Evolutionary conservation across 2,329 filamentous ascomycete genomes (phyloP).

Genomic region (Simplicillium aogashimaense): DNA sequence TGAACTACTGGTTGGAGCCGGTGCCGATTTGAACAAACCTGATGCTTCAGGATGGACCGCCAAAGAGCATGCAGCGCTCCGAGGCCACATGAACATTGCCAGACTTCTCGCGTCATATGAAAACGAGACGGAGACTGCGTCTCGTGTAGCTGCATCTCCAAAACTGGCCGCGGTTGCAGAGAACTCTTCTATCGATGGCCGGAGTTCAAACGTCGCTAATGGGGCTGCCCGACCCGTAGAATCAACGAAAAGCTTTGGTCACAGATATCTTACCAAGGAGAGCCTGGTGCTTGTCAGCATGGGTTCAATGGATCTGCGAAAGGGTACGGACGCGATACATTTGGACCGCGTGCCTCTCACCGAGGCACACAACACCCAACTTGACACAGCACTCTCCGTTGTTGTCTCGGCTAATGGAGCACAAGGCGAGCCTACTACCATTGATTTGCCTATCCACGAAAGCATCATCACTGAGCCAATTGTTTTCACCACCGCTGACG

Average conservation of each 20-base stretch:
- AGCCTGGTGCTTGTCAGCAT: conserved; percentile 87
- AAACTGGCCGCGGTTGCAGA: conserved; percentile 25
- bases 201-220: conserved; percentile 42
- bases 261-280: conserved; percentile 84
- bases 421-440: conserved; percentile 74
- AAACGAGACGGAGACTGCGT: conserved; percentile 18
- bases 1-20: conserved; percentile 66
- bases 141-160: conserved; percentile 12
- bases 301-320: conserved; percentile 89
- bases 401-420: conserved; percentile 83
- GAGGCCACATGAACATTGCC: conserved; percentile 80
- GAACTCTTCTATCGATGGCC: conserved; percentile 50
- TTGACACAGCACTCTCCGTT: conserved; percentile 88
- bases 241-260: conserved; percentile 88
- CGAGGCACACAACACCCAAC: conserved; percentile 82
- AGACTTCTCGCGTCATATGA: conserved; percentile 50
- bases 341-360: conserved; percentile 81
- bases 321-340: conserved; percentile 68
- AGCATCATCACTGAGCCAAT: conserved; percentile 91
- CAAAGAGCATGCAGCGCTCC: conserved; percentile 81
- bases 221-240: conserved; percentile 48
- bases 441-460: conserved; percentile 89
- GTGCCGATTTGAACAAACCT: conserved; percentile 61
- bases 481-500: conserved; percentile 72
- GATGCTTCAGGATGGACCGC: conserved; percentile 93